A percentile compares a stretch with the other conserved stretches of the same genome.
phyloP scores from a whole-genome alignment of 345 rosid species.

The Balakata baccata region DNA sequence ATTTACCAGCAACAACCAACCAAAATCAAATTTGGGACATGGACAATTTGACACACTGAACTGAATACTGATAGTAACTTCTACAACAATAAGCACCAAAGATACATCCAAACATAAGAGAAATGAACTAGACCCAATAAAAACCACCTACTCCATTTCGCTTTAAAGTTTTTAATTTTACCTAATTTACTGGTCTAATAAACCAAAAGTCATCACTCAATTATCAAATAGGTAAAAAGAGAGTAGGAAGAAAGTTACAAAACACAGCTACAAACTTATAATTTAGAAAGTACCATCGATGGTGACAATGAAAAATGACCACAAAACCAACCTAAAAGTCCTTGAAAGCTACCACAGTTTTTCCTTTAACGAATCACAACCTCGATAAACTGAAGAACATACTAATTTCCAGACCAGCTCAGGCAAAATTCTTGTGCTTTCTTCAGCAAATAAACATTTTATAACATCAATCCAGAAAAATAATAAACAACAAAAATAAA shows the following conservation, averaged over 20 bases:
- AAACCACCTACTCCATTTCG: not conserved
- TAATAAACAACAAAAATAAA: not conserved
- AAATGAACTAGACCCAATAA: not conserved
- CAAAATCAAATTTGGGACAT: too few species aligned
- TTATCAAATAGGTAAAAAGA: not conserved
- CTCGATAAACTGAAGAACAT: not conserved
- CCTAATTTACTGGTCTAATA: slow-evolving; percentile 8
- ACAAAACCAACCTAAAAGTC: not conserved
- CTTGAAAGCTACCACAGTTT: not conserved
- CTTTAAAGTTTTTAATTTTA: not conserved
- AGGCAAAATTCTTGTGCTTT: not conserved
- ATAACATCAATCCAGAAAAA: not conserved
- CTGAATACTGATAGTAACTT: too few species aligned
- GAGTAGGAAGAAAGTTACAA: not conserved
- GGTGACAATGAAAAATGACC: not conserved
- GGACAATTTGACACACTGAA: too few species aligned
- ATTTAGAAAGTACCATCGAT: not conserved
- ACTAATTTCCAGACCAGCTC: not conserved
- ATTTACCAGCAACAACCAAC: too few species aligned
- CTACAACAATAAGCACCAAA: too few species aligned
- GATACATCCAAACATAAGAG: too few species aligned
- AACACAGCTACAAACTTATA: not conserved
- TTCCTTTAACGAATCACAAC: not conserved
- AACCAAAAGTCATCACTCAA: slow-evolving; percentile 7
- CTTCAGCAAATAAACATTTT: not conserved